phyloP scores from a whole-genome alignment of 2,329 filamentous ascomycete species.

The Gremmenia infestans region DNA sequence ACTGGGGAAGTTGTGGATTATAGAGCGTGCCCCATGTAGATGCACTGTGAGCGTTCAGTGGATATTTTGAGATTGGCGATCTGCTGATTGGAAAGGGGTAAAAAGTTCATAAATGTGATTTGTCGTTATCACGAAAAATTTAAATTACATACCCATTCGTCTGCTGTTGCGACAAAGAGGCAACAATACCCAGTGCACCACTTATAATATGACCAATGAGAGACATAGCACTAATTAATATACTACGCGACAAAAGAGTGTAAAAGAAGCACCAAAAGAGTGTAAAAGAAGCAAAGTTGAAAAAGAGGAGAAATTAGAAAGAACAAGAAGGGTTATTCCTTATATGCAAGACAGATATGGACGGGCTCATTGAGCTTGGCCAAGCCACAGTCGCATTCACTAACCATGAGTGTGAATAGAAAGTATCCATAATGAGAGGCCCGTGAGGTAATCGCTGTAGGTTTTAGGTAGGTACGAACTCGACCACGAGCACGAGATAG shows the following conservation, averaged over 20 bases:
- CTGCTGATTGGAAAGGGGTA: too few relatives aligned
- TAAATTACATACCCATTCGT: conserved; percentile 23
- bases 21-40: conserved; percentile 32
- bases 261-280: background rate
- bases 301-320: conserved; percentile 12
- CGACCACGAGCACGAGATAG: background rate
- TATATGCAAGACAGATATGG: conserved; percentile 2
- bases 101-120: too few relatives aligned
- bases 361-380: background rate
- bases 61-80: background rate
- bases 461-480: background rate
- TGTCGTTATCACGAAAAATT: background rate
- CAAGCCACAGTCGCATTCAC: too few relatives aligned
- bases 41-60: conserved; percentile 6
- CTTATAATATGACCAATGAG: conserved; percentile 12
- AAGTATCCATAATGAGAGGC: background rate
- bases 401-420: background rate
- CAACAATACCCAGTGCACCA: conserved; percentile 11
- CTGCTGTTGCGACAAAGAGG: conserved; percentile 18
- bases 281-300: background rate
- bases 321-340: conserved; percentile 11
- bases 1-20: conserved; percentile 33
- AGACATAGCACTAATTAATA: conserved; percentile 10
- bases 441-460: background rate
- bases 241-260: background rate